Evolutionary conservation across 2,329 filamentous ascomycete species (phyloP).

Genomic region (Aspergillus niger): DNA sequence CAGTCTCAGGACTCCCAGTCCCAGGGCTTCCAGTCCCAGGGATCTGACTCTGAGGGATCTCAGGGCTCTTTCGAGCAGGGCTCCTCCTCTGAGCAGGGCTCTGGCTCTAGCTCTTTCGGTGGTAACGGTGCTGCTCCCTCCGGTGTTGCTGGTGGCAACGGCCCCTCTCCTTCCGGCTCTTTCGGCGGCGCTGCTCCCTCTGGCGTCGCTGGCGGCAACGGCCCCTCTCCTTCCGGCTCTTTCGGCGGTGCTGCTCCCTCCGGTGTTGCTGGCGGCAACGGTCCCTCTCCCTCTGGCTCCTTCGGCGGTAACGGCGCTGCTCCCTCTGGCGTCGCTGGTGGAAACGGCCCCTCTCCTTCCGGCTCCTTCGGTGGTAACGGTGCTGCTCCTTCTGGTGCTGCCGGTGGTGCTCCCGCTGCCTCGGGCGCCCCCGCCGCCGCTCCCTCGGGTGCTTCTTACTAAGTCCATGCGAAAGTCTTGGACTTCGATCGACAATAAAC

Average conservation of each 20-base stretch:
- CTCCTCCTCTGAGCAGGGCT: not conserved
- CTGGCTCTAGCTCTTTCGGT: too few species aligned
- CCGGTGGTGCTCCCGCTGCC: not conserved
- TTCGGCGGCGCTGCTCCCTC: not conserved
- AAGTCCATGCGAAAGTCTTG: not conserved
- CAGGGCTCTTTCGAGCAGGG: not conserved
- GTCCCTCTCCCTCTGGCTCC: not conserved
- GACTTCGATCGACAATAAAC: not conserved
- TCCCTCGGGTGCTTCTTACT: slow-evolving; percentile 1
- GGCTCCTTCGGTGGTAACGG: not conserved
- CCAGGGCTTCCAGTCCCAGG: not conserved
- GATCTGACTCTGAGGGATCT: not conserved
- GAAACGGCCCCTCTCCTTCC: slow-evolving; percentile 1
- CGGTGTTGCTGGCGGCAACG: not conserved
- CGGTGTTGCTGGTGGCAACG: not conserved
- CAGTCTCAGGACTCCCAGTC: not conserved
- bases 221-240: not conserved
- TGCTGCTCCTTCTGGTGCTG: not conserved
- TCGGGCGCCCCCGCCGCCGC: not conserved
- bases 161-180: not conserved
- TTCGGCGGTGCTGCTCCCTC: not conserved
- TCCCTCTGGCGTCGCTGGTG: not conserved
- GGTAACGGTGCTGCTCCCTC: not conserved
- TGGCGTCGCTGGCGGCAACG: not conserved
- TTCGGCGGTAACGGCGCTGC: not conserved